Percentiles rank a stretch among this genome's conserved stretches.
Conservation (phyloP, 352 stramenopile species). For the Phytophthora rubi region DNA sequence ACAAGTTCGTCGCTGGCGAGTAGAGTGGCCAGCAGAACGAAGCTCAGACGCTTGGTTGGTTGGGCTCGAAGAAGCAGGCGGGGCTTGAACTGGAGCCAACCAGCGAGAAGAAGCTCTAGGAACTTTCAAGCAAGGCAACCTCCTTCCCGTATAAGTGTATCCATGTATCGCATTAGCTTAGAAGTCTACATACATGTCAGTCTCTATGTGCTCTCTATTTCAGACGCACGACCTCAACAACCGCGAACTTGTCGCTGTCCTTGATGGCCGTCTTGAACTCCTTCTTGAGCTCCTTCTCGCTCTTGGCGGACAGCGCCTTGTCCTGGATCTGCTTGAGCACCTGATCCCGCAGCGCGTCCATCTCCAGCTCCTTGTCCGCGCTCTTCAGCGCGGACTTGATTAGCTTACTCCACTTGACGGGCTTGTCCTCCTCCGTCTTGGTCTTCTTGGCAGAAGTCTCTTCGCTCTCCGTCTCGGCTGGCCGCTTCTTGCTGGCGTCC, state of each 20-base stretch:
- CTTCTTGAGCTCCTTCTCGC: conserved; percentile 71
- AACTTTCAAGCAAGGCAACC: neutral
- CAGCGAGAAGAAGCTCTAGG: too few species aligned
- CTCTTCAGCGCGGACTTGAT: conserved; percentile 67
- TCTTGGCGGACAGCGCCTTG: conserved; percentile 55
- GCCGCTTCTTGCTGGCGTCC: conserved; percentile 54
- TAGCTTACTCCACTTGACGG: conserved; percentile 77
- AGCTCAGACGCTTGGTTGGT: conserved; percentile 15
- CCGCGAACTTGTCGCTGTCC: conserved; percentile 46
- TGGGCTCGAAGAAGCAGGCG: too few species aligned
- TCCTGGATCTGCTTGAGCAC: conserved; percentile 53
- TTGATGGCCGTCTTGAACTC: conserved; percentile 62
- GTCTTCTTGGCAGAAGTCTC: conserved; percentile 49
- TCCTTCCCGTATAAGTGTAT: neutral
- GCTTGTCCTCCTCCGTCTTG: conserved; percentile 48
- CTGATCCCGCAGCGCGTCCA: conserved; percentile 53
- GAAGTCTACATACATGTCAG: conserved; percentile 65
- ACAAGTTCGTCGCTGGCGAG: conserved; percentile 5
- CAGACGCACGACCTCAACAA: conserved; percentile 64
- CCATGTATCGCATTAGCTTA: neutral
- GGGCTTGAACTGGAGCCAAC: neutral
- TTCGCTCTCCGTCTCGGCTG: conserved; percentile 34
- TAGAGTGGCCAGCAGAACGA: conserved; percentile 11
- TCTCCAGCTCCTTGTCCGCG: conserved; percentile 56
- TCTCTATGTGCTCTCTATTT: conserved; percentile 24